Evolutionary conservation across 2,329 filamentous ascomycete species (phyloP).

Genomic region (Alternaria burnsii): DNA sequence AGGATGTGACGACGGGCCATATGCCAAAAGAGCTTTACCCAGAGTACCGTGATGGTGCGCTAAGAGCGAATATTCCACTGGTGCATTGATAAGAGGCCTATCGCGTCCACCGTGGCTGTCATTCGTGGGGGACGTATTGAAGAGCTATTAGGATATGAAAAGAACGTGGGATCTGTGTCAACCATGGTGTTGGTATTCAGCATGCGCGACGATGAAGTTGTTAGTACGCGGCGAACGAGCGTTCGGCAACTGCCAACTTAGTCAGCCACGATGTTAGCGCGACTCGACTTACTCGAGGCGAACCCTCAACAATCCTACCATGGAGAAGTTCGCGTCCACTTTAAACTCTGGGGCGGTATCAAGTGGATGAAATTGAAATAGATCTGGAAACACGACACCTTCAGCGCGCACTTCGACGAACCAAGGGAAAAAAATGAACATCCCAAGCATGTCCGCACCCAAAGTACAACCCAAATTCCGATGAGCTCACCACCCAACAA

Average conservation of each 20-base stretch:
- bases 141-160: not conserved
- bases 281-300: not conserved
- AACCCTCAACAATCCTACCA: not conserved
- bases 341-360: not conserved
- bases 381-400: not conserved
- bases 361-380: not conserved
- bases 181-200: slow-evolving; percentile 3
- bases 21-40: not conserved
- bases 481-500: not conserved
- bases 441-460: not conserved
- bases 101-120: slow-evolving; percentile 1
- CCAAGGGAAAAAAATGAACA: not conserved
- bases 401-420: not conserved
- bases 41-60: slow-evolving; percentile 21
- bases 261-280: slow-evolving; percentile 1
- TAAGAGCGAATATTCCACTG: slow-evolving; percentile 9
- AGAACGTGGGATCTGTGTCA: not conserved
- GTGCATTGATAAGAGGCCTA: not conserved
- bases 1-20: not conserved
- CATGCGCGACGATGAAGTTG: not conserved
- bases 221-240: not conserved
- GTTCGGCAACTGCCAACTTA: not conserved
- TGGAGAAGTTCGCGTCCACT: not conserved
- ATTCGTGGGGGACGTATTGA: not conserved
- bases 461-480: not conserved